Base-by-base conservation (phyloP, 352 stramenopile genomes). In the Pythium dissotocum region DNA sequence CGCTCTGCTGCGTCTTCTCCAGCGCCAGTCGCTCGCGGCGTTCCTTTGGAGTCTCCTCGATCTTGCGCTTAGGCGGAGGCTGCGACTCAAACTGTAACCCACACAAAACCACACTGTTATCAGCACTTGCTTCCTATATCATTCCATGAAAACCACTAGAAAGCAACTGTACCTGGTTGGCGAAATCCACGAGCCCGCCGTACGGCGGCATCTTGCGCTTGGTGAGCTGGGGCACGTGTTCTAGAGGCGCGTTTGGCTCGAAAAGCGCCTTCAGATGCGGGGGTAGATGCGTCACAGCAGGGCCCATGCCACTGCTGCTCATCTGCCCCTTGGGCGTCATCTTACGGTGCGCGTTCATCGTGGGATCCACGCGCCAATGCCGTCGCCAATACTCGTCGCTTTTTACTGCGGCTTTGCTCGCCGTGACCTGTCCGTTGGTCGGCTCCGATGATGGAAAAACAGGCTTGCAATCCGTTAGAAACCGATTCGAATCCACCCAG, bases 121-220 rank as follows among this genome's bases (percentile, higher is more conserved):
- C 38, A 44, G 4, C 12, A 44, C 28, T 30, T 30, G 28, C 28
- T 30, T 30, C 4, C 28, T 44, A 14, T 5, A 30, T 48, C 5
- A 44, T 26, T 44, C 1, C 32, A 60, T 51, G 7, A 6, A 56
- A 6, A 14, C 54, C 9, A 44, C 4, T 14, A 18, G 38, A 57
- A 33, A n/a, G 30, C 30, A 2, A 24, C 9, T 52, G 28, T 58
- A 88, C 79, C 68, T 60, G 42, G 57, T 76, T 65, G 18, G 74
- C 3, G 44, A 90, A 90, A 18, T 36, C 70, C 28, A 69, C 62
- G 32, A 95, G 56, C 0, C 87, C 87, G 21, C 75, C 65, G 72
- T 95, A 95, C 53, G 87, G 85, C 66, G 85, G 85, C 87, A 95
- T 95, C 75, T 95, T 95, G 76, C 87, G 85, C 76, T 93, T 95